Conservation (phyloP, 805 yeast genomes). For the Metschnikowia koreensis region DNA sequence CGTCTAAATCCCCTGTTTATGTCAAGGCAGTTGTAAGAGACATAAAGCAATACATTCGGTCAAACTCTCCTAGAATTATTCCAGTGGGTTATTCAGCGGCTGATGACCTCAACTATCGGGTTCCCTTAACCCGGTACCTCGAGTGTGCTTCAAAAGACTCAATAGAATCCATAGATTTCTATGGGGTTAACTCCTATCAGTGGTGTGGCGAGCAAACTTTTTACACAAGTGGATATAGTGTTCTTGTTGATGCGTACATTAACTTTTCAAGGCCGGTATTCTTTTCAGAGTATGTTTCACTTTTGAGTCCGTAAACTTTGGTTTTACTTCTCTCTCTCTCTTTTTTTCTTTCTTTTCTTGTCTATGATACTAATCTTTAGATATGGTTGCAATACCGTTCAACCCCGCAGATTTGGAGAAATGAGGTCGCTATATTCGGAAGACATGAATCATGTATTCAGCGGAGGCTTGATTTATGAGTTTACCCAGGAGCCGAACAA, state of each 20-base stretch:
- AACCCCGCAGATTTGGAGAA: constrained; percentile 79
- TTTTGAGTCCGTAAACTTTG: neutral
- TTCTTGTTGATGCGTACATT: constrained; percentile 68
- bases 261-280: constrained; percentile 75
- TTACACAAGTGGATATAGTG: constrained; percentile 64
- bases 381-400: constrained; percentile 78
- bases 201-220: constrained; percentile 90
- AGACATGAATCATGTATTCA: constrained; percentile 71
- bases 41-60: constrained; percentile 65
- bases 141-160: constrained; percentile 63
- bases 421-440: constrained; percentile 64
- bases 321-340: no score
- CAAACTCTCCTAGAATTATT: constrained; percentile 58
- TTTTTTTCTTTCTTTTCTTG: neutral
- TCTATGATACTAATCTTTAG: constrained; percentile 20
- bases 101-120: constrained; percentile 78
- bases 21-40: constrained; percentile 79
- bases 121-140: constrained; percentile 73
- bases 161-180: constrained; percentile 66
- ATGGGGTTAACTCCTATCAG: constrained; percentile 78
- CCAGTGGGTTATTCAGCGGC: constrained; percentile 98
- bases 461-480: constrained; percentile 86
- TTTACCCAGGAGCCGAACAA: constrained; percentile 75
- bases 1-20: constrained; percentile 66
- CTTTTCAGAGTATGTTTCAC: constrained; percentile 66